Evolutionary conservation across 2,329 filamentous ascomycete genomes (phyloP).

Genomic region (Fusarium ramigenum): DNA sequence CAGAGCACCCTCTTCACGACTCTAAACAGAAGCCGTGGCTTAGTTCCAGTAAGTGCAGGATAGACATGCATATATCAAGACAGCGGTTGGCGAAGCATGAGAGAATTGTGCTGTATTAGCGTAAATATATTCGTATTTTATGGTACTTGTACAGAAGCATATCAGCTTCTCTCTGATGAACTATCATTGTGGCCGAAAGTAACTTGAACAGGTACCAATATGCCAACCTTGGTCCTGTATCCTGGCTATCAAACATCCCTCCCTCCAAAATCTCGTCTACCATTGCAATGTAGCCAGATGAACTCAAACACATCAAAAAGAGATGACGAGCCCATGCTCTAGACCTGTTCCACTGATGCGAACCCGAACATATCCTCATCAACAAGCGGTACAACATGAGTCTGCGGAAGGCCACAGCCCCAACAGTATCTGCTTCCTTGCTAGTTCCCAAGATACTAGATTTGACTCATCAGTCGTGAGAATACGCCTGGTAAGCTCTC

Average conservation of each 20-base stretch:
- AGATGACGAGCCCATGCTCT: fast-evolving
- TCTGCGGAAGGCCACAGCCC: fast-evolving
- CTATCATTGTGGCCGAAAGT: background rate
- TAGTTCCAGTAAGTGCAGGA: background rate
- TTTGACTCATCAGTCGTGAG: background rate
- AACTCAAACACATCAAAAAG: background rate
- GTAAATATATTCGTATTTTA: background rate
- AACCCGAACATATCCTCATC: background rate
- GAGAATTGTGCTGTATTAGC: background rate
- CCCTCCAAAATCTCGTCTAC: too few relatives aligned
- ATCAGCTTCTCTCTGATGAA: background rate
- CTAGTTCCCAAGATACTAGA: fast-evolving
- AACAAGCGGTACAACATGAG: background rate
- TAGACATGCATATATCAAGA: background rate
- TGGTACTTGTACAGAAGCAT: background rate
- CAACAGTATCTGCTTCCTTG: background rate
- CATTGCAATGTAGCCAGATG: fast-evolving
- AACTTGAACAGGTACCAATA: background rate
- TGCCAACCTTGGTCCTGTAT: background rate
- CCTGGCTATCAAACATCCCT: background rate
- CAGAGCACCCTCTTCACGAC: background rate
- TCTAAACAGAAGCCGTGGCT: background rate
- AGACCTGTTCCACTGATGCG: background rate
- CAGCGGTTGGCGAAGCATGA: background rate
- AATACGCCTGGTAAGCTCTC: background rate